A percentile compares a stretch with the other conserved stretches of the same genome.
phyloP scores from a whole-genome alignment of 2,329 filamentous ascomycete species.

The Venturia asperata region DNA sequence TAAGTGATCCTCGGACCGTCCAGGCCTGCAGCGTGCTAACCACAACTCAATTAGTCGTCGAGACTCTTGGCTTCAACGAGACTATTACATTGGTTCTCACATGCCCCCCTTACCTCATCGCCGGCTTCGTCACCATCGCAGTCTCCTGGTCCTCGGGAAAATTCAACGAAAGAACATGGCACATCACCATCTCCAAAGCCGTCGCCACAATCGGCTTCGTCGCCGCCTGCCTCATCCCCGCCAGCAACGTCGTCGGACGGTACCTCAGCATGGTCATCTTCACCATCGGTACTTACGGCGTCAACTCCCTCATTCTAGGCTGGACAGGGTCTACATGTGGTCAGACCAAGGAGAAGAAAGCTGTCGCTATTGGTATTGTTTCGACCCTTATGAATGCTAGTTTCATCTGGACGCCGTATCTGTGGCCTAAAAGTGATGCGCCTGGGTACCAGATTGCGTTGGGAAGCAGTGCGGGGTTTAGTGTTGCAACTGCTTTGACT shows the following conservation, averaged over 20 bases:
- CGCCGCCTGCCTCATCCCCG: constrained; percentile 29
- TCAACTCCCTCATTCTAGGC: constrained; percentile 43
- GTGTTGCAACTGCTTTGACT: constrained; percentile 37
- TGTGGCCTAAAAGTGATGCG: constrained; percentile 42
- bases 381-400: constrained; percentile 44
- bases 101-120: constrained; percentile 47
- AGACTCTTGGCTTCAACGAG: background rate
- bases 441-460: constrained; percentile 43
- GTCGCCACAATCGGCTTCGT: constrained; percentile 40
- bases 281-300: constrained; percentile 34
- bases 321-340: constrained; percentile 41
- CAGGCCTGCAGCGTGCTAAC: background rate
- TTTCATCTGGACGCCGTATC: constrained; percentile 46
- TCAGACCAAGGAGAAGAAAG: constrained; percentile 46
- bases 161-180: constrained; percentile 45
- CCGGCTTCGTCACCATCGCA: constrained; percentile 41
- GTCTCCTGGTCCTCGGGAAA: constrained; percentile 46
- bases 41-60: background rate
- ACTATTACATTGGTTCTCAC: background rate
- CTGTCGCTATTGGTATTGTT: constrained; percentile 43
- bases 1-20: background rate
- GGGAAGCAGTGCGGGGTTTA: constrained; percentile 38
- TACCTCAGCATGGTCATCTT: constrained; percentile 36
- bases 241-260: constrained; percentile 35
- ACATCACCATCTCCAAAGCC: constrained; percentile 41